Conservation (phyloP, 116 monocot species). For the Trichopus zeylanicus region DNA sequence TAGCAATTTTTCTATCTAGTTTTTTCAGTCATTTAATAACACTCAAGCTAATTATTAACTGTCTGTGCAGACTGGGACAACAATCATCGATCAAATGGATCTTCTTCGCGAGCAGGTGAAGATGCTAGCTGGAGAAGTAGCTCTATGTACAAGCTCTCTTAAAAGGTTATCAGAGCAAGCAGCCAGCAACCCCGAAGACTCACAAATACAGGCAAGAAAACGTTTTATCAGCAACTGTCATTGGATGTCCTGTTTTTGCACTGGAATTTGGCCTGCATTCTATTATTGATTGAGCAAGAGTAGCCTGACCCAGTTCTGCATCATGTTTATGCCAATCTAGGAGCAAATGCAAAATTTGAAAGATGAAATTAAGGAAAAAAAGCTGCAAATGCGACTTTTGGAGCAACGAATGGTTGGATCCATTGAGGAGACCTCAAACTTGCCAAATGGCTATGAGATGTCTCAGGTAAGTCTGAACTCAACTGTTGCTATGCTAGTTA, state of each 20-base stretch:
- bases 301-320: neutral
- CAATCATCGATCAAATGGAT: slow-evolving; percentile 92
- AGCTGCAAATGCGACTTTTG: slow-evolving; percentile 64
- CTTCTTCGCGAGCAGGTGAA: slow-evolving; percentile 87
- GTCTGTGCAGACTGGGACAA: slow-evolving; percentile 71
- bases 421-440: slow-evolving; percentile 36
- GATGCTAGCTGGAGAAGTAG: slow-evolving; percentile 91
- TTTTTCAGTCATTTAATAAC: too few relatives aligned
- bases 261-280: neutral
- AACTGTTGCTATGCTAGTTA: neutral
- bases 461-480: slow-evolving; percentile 44
- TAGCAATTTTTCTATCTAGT: too few relatives aligned
- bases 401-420: slow-evolving; percentile 84
- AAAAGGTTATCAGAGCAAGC: slow-evolving; percentile 87
- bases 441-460: slow-evolving; percentile 43
- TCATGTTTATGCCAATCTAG: slow-evolving; percentile 21
- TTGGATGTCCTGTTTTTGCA: neutral
- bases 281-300: neutral
- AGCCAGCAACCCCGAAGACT: slow-evolving; percentile 58
- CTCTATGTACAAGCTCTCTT: slow-evolving; percentile 79
- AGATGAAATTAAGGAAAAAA: slow-evolving; percentile 84
- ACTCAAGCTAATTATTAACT: neutral
- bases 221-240: neutral
- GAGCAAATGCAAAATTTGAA: slow-evolving; percentile 81
- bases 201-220: slow-evolving; percentile 58